Evolutionary conservation across 2,329 filamentous ascomycete genomes (phyloP).

Genomic region (Herpotrichia juniperi): DNA sequence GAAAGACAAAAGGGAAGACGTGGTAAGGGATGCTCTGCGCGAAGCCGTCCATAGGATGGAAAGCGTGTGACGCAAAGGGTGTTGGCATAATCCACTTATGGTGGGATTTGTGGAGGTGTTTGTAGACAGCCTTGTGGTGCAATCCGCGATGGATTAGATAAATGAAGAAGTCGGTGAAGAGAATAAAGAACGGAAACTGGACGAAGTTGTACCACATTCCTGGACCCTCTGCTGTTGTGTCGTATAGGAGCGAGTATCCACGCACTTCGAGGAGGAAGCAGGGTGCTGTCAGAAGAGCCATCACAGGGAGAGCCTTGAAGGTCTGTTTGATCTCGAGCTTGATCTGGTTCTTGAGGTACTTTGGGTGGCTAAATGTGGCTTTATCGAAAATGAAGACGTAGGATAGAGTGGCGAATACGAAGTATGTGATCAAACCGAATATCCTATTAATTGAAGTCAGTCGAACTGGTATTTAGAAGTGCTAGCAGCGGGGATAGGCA

Average conservation of each 20-base stretch:
- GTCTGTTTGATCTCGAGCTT: slow-evolving; percentile 84
- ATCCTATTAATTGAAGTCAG: slow-evolving; percentile 63
- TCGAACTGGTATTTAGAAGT: background rate
- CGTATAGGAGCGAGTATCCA: slow-evolving; percentile 87
- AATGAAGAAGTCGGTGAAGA: slow-evolving; percentile 88
- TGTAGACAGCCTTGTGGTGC: slow-evolving; percentile 83
- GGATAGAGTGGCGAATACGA: slow-evolving; percentile 79
- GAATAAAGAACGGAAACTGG: slow-evolving; percentile 86
- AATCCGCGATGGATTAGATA: slow-evolving; percentile 90
- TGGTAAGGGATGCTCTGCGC: slow-evolving; percentile 91
- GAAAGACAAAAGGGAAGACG: slow-evolving; percentile 89
- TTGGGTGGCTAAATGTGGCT: slow-evolving; percentile 83
- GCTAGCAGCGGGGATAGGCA: slow-evolving; percentile 1
- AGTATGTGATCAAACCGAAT: slow-evolving; percentile 85
- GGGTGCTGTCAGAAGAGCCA: slow-evolving; percentile 80
- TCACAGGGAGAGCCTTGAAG: slow-evolving; percentile 75
- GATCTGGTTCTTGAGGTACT: slow-evolving; percentile 94
- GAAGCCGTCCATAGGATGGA: slow-evolving; percentile 93
- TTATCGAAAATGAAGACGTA: slow-evolving; percentile 94
- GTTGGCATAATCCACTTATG: slow-evolving; percentile 99
- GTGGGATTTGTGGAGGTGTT: slow-evolving; percentile 91
- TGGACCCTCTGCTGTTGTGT: slow-evolving; percentile 75
- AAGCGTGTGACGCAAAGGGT: slow-evolving; percentile 89
- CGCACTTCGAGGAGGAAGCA: slow-evolving; percentile 84
- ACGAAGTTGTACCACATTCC: slow-evolving; percentile 77